phyloP scores from a whole-genome alignment of 768 basidiomycete species.

The Peribolospora baueri region DNA sequence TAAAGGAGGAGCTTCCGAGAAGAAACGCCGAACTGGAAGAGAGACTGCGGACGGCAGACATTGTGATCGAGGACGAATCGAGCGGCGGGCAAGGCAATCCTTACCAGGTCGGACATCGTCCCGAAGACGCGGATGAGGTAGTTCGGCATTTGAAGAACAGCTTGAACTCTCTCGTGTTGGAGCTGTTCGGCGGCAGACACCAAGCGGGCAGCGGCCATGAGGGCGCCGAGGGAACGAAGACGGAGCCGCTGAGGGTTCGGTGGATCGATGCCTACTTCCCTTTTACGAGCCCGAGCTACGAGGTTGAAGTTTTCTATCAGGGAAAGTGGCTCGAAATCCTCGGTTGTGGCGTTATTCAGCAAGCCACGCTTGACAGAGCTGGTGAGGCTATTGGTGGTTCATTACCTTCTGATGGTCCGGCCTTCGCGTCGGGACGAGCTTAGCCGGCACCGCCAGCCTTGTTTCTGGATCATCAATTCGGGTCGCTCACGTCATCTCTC shows the following conservation, averaged over 20 bases:
- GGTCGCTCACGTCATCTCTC: neutral
- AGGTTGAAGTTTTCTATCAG: conserved; percentile 87
- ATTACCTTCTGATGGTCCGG: neutral
- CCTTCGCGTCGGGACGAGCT: neutral
- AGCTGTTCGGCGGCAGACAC: conserved; percentile 41
- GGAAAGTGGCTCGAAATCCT: conserved; percentile 95
- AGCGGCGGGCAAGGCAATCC: conserved; percentile 51
- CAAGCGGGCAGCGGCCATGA: conserved; percentile 17
- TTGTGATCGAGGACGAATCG: conserved; percentile 67
- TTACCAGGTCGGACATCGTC: conserved; percentile 51
- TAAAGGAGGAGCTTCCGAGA: conserved; percentile 42
- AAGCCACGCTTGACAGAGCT: conserved; percentile 64
- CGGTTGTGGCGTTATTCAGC: conserved; percentile 73
- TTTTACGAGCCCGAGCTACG: conserved; percentile 91
- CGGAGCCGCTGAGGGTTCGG: conserved; percentile 57
- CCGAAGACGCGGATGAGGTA: conserved; percentile 42
- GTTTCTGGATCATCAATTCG: too few relatives aligned
- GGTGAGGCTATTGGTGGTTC: conserved; percentile 29
- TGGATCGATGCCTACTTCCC: conserved; percentile 99
- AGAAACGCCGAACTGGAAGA: conserved; percentile 30
- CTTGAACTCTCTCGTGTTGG: conserved; percentile 60
- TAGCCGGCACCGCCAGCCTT: too few relatives aligned
- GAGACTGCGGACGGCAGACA: conserved; percentile 43
- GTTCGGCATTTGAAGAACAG: conserved; percentile 70
- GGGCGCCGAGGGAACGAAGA: conserved; percentile 20